phyloP scores from a whole-genome alignment of 2,329 filamentous ascomycete genomes.

The Fusarium tuaranense region DNA sequence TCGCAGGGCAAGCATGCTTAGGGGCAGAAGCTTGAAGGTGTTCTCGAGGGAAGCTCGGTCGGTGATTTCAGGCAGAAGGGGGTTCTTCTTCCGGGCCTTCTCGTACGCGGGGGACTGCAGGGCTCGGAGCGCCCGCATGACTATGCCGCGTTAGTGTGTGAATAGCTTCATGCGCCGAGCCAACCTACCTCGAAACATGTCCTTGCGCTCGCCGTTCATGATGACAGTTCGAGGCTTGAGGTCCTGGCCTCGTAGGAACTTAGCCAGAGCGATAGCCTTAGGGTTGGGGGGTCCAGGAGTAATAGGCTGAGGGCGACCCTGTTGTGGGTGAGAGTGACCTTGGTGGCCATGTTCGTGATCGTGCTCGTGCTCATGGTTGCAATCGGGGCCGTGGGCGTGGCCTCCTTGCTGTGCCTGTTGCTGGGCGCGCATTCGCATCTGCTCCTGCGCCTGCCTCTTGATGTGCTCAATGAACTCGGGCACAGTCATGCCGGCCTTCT shows the following conservation, averaged over 20 bases:
- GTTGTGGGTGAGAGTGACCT: slow-evolving; percentile 44
- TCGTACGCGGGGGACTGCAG: slow-evolving; percentile 90
- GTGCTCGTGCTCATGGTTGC: slow-evolving; percentile 43
- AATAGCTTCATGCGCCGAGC: background rate
- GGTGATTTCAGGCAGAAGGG: slow-evolving; percentile 86
- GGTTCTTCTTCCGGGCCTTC: slow-evolving; percentile 91
- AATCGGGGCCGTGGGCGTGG: slow-evolving; percentile 45
- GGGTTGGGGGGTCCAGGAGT: slow-evolving; percentile 86
- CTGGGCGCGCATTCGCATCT: slow-evolving; percentile 59
- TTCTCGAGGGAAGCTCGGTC: slow-evolving; percentile 92
- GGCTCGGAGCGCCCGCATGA: slow-evolving; percentile 94
- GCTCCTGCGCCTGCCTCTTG: slow-evolving; percentile 67
- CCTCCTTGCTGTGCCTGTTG: slow-evolving; percentile 56
- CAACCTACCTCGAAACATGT: slow-evolving; percentile 90
- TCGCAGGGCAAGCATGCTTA: slow-evolving; percentile 92
- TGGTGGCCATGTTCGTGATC: slow-evolving; percentile 34
- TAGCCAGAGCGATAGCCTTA: slow-evolving; percentile 87
- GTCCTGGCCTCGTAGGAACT: slow-evolving; percentile 85
- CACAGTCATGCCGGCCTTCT: slow-evolving; percentile 85
- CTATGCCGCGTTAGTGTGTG: slow-evolving; percentile 58
- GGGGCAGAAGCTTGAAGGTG: slow-evolving; percentile 91
- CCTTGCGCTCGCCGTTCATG: slow-evolving; percentile 94
- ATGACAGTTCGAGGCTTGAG: slow-evolving; percentile 93
- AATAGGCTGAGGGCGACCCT: slow-evolving; percentile 73
- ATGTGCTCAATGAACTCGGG: slow-evolving; percentile 84